These are phyloP conservation scores for Saccharomyces hybrid DNA, from an alignment of 1,139 yeast genomes.

Conservation along the genomic window DNA sequence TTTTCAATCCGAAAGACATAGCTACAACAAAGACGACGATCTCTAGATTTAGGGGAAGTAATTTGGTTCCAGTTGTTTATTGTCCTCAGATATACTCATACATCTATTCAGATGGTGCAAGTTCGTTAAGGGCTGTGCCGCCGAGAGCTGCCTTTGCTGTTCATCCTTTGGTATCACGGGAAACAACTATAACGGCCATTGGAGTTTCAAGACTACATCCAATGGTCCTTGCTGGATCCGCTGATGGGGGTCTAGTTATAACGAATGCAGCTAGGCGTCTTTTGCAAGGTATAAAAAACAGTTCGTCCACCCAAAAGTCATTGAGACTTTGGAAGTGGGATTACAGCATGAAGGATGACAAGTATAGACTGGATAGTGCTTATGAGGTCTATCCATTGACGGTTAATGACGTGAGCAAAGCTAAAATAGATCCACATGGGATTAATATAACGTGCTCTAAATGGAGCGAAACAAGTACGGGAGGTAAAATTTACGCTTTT, in stretches of 20 bases:
- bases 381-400: conserved; percentile 26
- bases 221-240: conserved; percentile 49
- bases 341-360: conserved; percentile 31
- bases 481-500: conserved; percentile 57
- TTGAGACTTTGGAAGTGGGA: conserved; percentile 37
- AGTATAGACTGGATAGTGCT: conserved; percentile 35
- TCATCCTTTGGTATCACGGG: conserved; percentile 35
- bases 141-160: conserved; percentile 35
- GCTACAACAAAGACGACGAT: conserved; percentile 33
- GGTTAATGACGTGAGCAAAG: conserved; percentile 24
- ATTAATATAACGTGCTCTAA: conserved; percentile 46
- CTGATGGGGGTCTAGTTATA: conserved; percentile 49
- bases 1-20: conserved; percentile 39
- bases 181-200: conserved; percentile 36
- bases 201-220: conserved; percentile 50
- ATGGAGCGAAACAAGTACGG: conserved; percentile 51
- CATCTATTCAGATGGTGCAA: conserved; percentile 38
- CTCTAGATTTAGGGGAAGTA: conserved; percentile 33
- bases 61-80: conserved; percentile 32
- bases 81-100: conserved; percentile 36
- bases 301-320: conserved; percentile 29
- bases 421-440: conserved; percentile 46
- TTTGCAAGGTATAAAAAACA: conserved; percentile 36
- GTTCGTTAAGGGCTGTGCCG: conserved; percentile 34
- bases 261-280: conserved; percentile 39